phyloP scores from a whole-genome alignment of 495 filamentous ascomycete species.

The Penicillium paxilli region DNA sequence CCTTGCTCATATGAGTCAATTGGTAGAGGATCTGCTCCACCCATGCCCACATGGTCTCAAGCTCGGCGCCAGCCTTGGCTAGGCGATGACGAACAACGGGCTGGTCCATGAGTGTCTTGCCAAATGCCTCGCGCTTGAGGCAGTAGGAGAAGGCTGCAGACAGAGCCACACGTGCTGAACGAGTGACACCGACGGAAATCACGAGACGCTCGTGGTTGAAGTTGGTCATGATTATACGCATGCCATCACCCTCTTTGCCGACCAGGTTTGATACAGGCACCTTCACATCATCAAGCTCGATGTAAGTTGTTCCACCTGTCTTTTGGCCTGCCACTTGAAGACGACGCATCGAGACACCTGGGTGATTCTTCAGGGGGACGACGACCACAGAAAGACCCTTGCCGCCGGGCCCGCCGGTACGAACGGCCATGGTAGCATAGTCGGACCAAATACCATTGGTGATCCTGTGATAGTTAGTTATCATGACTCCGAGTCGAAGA shows the following conservation, averaged over 20 bases:
- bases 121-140: conserved; percentile 73
- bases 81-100: conserved; percentile 71
- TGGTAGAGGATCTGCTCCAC: conserved; percentile 74
- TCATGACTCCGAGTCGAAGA: too few relatives aligned
- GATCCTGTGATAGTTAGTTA: too few relatives aligned
- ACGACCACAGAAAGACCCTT: conserved; percentile 64
- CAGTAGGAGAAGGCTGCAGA: conserved; percentile 66
- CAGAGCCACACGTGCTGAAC: conserved; percentile 64
- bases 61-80: conserved; percentile 65
- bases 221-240: conserved; percentile 79
- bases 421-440: conserved; percentile 71
- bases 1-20: conserved; percentile 61
- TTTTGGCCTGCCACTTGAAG: conserved; percentile 61
- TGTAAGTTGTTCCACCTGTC: conserved; percentile 70
- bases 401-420: conserved; percentile 67
- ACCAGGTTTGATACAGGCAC: conserved; percentile 70
- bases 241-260: conserved; percentile 68
- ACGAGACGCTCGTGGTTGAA: conserved; percentile 79
- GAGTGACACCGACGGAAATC: conserved; percentile 62
- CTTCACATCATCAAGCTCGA: conserved; percentile 71
- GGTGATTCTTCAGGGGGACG: conserved; percentile 62
- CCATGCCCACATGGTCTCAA: conserved; percentile 74
- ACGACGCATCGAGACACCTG: conserved; percentile 65
- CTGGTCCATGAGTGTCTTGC: conserved; percentile 71
- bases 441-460: conserved; percentile 78